These are phyloP conservation scores for Fusarium liriodendri DNA, from an alignment of 2,329 filamentous ascomycete genomes.

Conservation along the genomic window DNA sequence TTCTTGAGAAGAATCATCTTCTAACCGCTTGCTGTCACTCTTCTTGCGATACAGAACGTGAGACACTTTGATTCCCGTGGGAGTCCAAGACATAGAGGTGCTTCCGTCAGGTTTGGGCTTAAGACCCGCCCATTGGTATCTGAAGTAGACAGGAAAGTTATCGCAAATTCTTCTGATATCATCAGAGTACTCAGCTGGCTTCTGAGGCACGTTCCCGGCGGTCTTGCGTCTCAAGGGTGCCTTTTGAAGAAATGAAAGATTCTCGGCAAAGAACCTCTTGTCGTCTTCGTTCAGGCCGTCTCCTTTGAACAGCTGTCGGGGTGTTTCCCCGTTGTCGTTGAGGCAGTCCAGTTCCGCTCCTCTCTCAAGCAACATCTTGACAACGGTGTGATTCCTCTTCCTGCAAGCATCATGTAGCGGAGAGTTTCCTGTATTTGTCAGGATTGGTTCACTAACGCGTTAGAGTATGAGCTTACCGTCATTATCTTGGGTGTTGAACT, in stretches of 20 bases:
- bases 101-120: not conserved
- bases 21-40: not conserved
- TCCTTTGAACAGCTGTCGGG: not conserved
- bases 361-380: not conserved
- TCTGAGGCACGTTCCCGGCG: not conserved
- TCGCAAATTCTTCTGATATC: not conserved
- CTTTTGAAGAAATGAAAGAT: not conserved
- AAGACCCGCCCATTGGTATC: not conserved
- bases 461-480: not conserved
- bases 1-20: not conserved
- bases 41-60: not conserved
- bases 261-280: not conserved
- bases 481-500: not conserved
- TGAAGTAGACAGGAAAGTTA: not conserved
- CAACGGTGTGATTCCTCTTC: not conserved
- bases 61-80: not conserved
- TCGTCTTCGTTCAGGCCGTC: not conserved
- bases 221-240: not conserved
- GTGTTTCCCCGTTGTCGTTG: not conserved
- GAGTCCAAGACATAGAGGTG: not conserved
- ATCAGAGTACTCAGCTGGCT: not conserved
- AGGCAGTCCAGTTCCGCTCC: not conserved
- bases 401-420: not conserved
- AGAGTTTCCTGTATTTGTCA: not conserved
- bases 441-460: rapidly evolving